Conservation (phyloP, 2,329 filamentous ascomycete species). For the Fusarium zealandicum region DNA sequence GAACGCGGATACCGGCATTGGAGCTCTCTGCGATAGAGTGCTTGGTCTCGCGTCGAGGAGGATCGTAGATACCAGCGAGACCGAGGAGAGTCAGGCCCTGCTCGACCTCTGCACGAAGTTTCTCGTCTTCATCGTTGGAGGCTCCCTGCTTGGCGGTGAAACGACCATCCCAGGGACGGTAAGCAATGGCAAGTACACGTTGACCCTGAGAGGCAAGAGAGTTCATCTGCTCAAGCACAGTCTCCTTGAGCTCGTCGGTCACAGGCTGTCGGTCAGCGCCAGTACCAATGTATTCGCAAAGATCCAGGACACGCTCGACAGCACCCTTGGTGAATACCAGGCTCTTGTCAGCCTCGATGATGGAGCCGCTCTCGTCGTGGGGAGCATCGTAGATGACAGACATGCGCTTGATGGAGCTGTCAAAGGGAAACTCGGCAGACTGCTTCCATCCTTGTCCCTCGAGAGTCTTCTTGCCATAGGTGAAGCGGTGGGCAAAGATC, state of each 20-base stretch:
- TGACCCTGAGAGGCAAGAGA: constrained; percentile 71
- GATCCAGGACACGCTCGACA: constrained; percentile 66
- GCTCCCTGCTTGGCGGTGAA: constrained; percentile 50
- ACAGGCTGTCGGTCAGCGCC: constrained; percentile 54
- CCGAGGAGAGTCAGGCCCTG: constrained; percentile 75
- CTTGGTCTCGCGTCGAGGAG: constrained; percentile 81
- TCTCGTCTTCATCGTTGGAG: constrained; percentile 51
- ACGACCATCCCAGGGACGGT: constrained; percentile 63
- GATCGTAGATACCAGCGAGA: constrained; percentile 87
- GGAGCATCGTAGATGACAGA: constrained; percentile 72
- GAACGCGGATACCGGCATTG: constrained; percentile 76
- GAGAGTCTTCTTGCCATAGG: constrained; percentile 61
- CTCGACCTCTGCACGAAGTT: constrained; percentile 69
- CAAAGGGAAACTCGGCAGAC: constrained; percentile 78
- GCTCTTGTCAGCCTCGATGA: constrained; percentile 54
- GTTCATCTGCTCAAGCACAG: constrained; percentile 63
- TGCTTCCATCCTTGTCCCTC: constrained; percentile 65
- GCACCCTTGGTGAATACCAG: constrained; percentile 69
- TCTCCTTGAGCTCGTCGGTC: constrained; percentile 58
- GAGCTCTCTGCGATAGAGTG: constrained; percentile 74
- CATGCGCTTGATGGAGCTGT: constrained; percentile 81
- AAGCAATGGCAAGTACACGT: constrained; percentile 75
- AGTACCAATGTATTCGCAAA: constrained; percentile 58
- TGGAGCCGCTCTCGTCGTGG: constrained; percentile 47
- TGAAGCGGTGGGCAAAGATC: constrained; percentile 75